Conservation (phyloP, 1,284 basidiomycete genomes). For the Cutaneotrichosporon sp. region DNA sequence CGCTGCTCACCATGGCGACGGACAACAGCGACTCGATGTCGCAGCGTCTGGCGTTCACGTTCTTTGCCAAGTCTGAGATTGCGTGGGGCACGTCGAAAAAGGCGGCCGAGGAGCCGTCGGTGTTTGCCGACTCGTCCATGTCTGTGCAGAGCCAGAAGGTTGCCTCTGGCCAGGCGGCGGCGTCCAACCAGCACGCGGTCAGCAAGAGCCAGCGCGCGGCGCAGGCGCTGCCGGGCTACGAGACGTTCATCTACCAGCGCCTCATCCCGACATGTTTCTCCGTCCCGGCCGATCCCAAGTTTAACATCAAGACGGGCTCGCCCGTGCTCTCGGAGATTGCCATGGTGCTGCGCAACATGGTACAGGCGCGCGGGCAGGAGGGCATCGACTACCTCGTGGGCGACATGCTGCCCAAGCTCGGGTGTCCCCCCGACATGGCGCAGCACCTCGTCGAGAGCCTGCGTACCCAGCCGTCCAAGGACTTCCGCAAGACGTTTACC, state of each 20-base stretch:
- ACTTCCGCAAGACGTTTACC: slow-evolving; percentile 82
- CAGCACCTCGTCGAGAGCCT: slow-evolving; percentile 73
- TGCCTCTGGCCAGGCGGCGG: slow-evolving; percentile 34
- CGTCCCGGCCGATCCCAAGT: slow-evolving; percentile 69
- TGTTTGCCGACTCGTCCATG: slow-evolving; percentile 39
- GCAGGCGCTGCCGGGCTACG: slow-evolving; percentile 77
- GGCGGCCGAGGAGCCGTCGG: slow-evolving; percentile 35
- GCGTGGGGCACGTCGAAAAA: slow-evolving; percentile 66
- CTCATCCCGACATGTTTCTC: slow-evolving; percentile 78
- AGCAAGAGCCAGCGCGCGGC: slow-evolving; percentile 39
- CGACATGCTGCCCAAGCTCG: slow-evolving; percentile 79
- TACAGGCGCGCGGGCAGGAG: slow-evolving; percentile 74
- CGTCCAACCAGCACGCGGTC: slow-evolving; percentile 38
- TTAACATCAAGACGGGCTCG: slow-evolving; percentile 81
- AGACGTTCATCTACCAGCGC: slow-evolving; percentile 84
- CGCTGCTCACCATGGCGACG: slow-evolving; percentile 58
- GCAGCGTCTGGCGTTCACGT: slow-evolving; percentile 74
- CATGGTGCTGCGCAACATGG: slow-evolving; percentile 72
- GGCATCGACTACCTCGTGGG: slow-evolving; percentile 72
- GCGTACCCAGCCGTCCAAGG: slow-evolving; percentile 69
- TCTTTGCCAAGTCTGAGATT: slow-evolving; percentile 65
- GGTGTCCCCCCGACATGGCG: slow-evolving; percentile 73
- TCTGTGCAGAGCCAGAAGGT: slow-evolving; percentile 47
- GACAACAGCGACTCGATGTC: slow-evolving; percentile 67
- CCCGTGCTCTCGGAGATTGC: slow-evolving; percentile 82